phyloP scores from a whole-genome alignment of 345 rosid genomes.

The Chamaenerion angustifolium region DNA sequence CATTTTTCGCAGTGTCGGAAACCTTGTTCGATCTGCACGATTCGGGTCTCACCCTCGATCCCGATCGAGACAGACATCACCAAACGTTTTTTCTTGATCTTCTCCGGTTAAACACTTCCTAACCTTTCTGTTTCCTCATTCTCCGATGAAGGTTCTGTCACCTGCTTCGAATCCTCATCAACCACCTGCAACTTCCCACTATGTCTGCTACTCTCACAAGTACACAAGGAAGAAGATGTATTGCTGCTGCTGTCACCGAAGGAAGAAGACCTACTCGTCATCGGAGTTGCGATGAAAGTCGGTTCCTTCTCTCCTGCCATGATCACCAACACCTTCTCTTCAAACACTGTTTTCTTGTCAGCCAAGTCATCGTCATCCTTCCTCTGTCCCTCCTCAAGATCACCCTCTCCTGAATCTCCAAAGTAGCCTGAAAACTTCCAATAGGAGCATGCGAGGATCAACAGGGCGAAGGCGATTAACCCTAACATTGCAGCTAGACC shows the following conservation, averaged over 20 bases:
- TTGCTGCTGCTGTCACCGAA: slow-evolving; percentile 25
- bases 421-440: slow-evolving; percentile 80
- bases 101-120: no score
- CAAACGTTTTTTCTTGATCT: no score
- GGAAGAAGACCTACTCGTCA: slow-evolving; percentile 25
- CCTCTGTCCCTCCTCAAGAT: slow-evolving; percentile 49
- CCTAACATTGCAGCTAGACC: slow-evolving; percentile 94
- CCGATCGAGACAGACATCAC: no score
- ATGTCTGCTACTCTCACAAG: slow-evolving; percentile 3
- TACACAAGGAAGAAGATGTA: slow-evolving; percentile 15
- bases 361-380: slow-evolving; percentile 14
- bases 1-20: no score
- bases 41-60: no score
- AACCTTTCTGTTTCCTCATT: neutral
- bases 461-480: slow-evolving; percentile 74
- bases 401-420: slow-evolving; percentile 29
- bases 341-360: slow-evolving; percentile 16
- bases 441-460: slow-evolving; percentile 85
- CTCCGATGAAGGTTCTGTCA: slow-evolving; percentile 3
- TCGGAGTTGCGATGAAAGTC: slow-evolving; percentile 63
- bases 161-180: slow-evolving; percentile 9
- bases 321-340: slow-evolving; percentile 70
- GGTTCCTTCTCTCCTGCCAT: slow-evolving; percentile 81
- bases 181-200: slow-evolving; percentile 16
- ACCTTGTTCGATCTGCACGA: no score